Conservation (phyloP, 345 rosid species). For the Dimocarpus longan region DNA sequence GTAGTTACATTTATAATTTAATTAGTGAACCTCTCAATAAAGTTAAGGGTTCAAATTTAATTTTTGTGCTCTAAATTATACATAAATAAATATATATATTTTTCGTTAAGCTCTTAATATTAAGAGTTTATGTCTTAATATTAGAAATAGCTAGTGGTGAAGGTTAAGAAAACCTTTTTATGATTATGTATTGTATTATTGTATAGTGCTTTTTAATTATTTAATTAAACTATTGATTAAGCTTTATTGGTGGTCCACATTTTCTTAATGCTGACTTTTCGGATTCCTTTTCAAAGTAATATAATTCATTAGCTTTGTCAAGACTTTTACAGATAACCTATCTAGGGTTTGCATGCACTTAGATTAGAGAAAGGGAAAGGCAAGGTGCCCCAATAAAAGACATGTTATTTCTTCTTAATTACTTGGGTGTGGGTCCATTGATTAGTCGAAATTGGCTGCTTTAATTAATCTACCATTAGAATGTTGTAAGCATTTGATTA, state of each 20-base stretch:
- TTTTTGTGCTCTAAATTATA: too few species aligned
- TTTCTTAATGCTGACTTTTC: constrained; percentile 42
- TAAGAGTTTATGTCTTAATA: too few species aligned
- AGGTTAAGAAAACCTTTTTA: neutral
- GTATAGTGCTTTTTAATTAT: constrained; percentile 20
- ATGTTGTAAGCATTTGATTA: constrained; percentile 34
- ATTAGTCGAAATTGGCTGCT: constrained; percentile 27
- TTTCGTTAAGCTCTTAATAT: too few species aligned
- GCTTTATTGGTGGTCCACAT: constrained; percentile 50
- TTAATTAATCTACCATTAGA: constrained; percentile 34
- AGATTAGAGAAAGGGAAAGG: constrained; percentile 1
- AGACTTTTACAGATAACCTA: constrained; percentile 28
- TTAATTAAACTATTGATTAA: constrained; percentile 19
- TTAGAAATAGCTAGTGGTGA: neutral
- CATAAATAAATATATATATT: too few species aligned
- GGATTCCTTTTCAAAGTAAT: constrained; percentile 48
- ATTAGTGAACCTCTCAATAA: too few species aligned
- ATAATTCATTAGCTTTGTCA: constrained; percentile 29
- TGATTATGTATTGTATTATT: neutral
- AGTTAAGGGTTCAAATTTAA: too few species aligned
- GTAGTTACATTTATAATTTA: too few species aligned
- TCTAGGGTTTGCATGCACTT: constrained; percentile 23
- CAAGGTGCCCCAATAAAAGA: constrained; percentile 12
- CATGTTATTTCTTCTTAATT: constrained; percentile 27
- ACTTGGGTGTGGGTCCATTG: constrained; percentile 28